phyloP scores from a whole-genome alignment of 2,329 filamentous ascomycete genomes.

The Boeremia lycopersici region DNA sequence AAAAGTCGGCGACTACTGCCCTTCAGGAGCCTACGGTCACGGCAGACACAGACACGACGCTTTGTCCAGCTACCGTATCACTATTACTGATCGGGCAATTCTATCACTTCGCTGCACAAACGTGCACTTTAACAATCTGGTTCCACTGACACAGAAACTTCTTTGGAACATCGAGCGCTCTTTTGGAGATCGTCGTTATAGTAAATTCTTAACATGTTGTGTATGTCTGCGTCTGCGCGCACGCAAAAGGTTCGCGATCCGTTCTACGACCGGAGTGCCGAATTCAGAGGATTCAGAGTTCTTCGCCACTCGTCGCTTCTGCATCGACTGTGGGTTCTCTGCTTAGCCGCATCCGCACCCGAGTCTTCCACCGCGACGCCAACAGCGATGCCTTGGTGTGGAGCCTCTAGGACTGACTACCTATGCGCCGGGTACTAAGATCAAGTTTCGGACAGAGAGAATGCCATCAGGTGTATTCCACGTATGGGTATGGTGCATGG shows the following conservation, averaged over 20 bases:
- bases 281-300: background rate
- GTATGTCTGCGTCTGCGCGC: background rate
- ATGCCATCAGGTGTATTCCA: background rate
- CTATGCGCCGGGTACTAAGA: background rate
- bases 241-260: background rate
- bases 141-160: background rate
- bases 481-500: background rate
- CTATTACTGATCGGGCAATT: background rate
- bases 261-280: no score
- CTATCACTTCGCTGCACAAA: background rate
- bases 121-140: background rate
- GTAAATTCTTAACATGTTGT: background rate
- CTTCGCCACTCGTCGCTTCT: background rate
- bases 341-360: constrained; percentile 5
- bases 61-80: background rate
- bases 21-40: background rate
- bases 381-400: background rate
- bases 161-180: background rate
- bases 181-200: background rate
- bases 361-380: background rate
- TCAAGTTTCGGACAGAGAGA: background rate
- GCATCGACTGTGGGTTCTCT: constrained; percentile 3
- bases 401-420: background rate
- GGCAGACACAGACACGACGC: background rate
- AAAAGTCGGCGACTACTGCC: no score